Conservation (phyloP, 2,329 filamentous ascomycete genomes). For the Aspergillus sp. region DNA sequence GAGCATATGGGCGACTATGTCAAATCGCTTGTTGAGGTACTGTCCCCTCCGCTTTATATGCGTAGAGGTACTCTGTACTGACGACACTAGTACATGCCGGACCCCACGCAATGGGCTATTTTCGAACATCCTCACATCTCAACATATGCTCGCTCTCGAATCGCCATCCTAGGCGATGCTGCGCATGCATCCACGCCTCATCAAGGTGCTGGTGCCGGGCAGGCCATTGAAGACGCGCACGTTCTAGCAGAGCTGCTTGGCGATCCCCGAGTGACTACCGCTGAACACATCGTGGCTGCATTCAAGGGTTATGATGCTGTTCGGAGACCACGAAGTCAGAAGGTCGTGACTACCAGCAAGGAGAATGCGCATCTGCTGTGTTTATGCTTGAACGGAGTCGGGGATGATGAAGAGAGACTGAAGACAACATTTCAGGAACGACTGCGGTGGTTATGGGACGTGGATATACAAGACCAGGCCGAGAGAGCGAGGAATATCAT, state of each 20-base stretch:
- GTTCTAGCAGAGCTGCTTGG: slow-evolving; percentile 42
- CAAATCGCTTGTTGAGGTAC: slow-evolving; percentile 21
- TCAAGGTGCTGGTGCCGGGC: slow-evolving; percentile 34
- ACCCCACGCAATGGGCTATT: slow-evolving; percentile 31
- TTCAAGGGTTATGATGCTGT: slow-evolving; percentile 49
- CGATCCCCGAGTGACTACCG: slow-evolving; percentile 23
- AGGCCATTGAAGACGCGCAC: slow-evolving; percentile 33
- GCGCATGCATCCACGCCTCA: slow-evolving; percentile 34
- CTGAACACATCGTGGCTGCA: slow-evolving; percentile 34
- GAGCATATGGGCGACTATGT: slow-evolving; percentile 23
- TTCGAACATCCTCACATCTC: slow-evolving; percentile 28
- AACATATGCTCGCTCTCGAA: slow-evolving; percentile 21
- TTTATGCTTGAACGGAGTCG: slow-evolving; percentile 20
- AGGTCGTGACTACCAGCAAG: slow-evolving; percentile 46
- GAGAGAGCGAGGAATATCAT: slow-evolving; percentile 12
- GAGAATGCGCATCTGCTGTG: slow-evolving; percentile 33
- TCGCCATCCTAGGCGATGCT: slow-evolving; percentile 32
- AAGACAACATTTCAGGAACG: slow-evolving; percentile 16
- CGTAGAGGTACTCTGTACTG: background rate
- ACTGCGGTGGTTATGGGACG: slow-evolving; percentile 29
- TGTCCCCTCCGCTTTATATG: background rate
- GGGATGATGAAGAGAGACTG: slow-evolving; percentile 20
- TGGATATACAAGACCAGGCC: slow-evolving; percentile 23
- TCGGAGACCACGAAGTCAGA: slow-evolving; percentile 45
- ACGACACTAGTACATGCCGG: slow-evolving; percentile 19